Base-by-base conservation (phyloP, 2,329 filamentous ascomycete genomes). In the Clarireedia sp. region DNA sequence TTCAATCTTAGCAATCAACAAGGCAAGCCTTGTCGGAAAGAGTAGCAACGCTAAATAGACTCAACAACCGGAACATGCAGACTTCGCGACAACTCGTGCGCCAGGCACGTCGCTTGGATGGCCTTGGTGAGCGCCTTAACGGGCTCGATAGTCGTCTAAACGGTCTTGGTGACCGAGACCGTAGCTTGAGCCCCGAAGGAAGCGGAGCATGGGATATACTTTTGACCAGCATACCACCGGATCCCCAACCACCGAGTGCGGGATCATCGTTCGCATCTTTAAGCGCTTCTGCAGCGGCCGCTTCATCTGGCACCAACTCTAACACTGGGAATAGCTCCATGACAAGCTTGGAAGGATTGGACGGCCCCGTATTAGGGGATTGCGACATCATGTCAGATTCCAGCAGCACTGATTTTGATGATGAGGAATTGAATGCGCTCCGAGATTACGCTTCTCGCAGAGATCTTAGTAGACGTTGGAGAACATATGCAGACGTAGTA, bases 171-270 rank as follows among this genome's bases (percentile, higher is more conserved):
- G 49, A 51, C 24, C 86, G 90, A 57, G 82, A 89, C 60, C 83
- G 90, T 63, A 95, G 90, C 69, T 73, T 89, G n/a, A 90, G 86
- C 66, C 85, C 86, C 8, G 85, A 72, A 53, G 77, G 74, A 40
- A 78, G 82, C 59, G 77, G 78, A 49, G 76, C 77, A 1, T 96
- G 91, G 91, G 86, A 92, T 57, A 89, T 85, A 3, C 82, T 96
- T 52, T 75, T 90, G 56, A 85, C 80, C 6, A 95, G 89, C 0
- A 79, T 96, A 58, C 85, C 87, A 0, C 89, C 89, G 0, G 90
- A 96, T 68, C 83, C 86, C 16, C 86, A 89, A 59, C 79, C 89
- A 2, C 89, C 90, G 0, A 95, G 87, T 63, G 81, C 83, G 2
- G 83, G 87, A 29, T 91, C 90, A 1, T 96, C 90, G 0, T 96